Base-by-base conservation (phyloP, 768 basidiomycete genomes). In the Postia placenta region DNA sequence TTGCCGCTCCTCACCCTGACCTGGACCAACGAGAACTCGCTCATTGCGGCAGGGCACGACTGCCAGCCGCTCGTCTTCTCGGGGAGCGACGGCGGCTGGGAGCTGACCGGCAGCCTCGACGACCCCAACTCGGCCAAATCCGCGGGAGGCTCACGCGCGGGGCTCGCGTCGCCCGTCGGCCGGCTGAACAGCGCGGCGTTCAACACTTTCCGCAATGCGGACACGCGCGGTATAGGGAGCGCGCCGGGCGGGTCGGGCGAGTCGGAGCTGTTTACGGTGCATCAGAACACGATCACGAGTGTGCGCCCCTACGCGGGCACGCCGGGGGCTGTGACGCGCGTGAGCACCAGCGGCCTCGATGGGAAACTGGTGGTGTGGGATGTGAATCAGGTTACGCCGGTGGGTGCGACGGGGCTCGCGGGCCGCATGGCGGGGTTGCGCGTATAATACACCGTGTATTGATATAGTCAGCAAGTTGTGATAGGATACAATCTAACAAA, bases 201-300 rank as follows among this genome's bases (percentile, higher is more conserved):
- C 70, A 88, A 91, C 56, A 83, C 90, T 38, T 99, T 99, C 80
- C 79, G 84, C 28, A 81, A 89, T 53, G 96, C 96, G 15, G 96
- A 97, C 62, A 81, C 77, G 47, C 83, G 93, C 43, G 85, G 92
- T 37, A 60, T 69, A 20, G 55, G 60, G 5, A 53, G 63, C 47
- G 58, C 51, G 20, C 53, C 66, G 20, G 62, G 73, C 9, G 68
- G 69, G 0, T 66, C 67, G 3, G 63, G 66, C 4, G 83, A 87
- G 60, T 89, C 87, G 2, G 90, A 94, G 63, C 69, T 95, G 45
- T 70, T 78, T 60, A 98, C 96, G 12, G 78, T 96, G 43, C 96
- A 98, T 64, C 96, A 98, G 76, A 99, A 99, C 72, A 96, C 94
- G 30, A 96, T 99, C 68, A 97, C 92, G n/a, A 85, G 76, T 56